Conservation (phyloP, 345 rosid genomes). For the Adansonia digitata region DNA sequence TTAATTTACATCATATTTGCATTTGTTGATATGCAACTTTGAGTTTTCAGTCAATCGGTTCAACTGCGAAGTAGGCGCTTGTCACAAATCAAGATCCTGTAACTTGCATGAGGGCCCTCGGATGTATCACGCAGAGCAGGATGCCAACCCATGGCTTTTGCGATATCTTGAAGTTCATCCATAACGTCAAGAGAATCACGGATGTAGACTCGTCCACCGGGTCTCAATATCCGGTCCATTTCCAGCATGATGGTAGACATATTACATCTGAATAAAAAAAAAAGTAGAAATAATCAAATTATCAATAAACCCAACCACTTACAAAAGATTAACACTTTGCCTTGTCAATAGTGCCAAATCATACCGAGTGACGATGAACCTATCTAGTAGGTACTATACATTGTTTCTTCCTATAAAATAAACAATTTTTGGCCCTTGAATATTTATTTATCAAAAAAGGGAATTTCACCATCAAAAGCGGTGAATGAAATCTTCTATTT, state of each 20-base stretch:
- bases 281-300: neutral
- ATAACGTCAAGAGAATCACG: conserved; percentile 69
- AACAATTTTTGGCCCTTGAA: neutral
- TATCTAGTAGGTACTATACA: neutral
- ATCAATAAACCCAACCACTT: neutral
- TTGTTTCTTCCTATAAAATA: neutral
- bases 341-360: neutral
- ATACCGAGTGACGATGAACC: neutral
- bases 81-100: conserved; percentile 69
- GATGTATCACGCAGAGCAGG: conserved; percentile 58
- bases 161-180: conserved; percentile 74
- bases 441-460: neutral
- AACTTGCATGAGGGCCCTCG: conserved; percentile 97
- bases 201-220: conserved; percentile 86
- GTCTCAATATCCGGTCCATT: conserved; percentile 96
- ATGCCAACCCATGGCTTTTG: conserved; percentile 83
- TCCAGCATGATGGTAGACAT: conserved; percentile 89
- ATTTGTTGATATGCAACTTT: neutral
- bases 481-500: neutral
- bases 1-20: neutral
- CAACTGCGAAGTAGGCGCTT: conserved; percentile 49
- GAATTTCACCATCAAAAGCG: neutral
- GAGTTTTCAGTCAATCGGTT: conserved; percentile 9
- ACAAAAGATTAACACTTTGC: neutral
- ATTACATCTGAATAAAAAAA: conserved; percentile 56